Conservation (phyloP, 2,329 filamentous ascomycete species). For the Fusarium acutatum region DNA sequence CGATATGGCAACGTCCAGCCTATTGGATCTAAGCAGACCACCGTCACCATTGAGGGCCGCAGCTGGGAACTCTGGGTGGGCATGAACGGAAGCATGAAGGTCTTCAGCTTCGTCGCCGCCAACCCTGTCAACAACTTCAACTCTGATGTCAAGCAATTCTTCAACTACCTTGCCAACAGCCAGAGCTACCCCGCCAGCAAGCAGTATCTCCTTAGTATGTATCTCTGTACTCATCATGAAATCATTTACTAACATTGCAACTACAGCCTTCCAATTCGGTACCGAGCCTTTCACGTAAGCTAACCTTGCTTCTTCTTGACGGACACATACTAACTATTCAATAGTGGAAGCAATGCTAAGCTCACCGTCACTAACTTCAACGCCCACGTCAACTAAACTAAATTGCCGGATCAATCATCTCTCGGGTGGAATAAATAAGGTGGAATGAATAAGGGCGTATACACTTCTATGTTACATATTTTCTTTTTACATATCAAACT, state of each 20-base stretch:
- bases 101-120: constrained; percentile 9
- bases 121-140: constrained; percentile 9
- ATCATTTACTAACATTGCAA: neutral
- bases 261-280: constrained; percentile 10
- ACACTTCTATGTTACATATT: constrained; percentile 6
- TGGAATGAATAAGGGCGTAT: neutral
- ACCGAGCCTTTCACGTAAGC: constrained; percentile 11
- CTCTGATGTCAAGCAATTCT: constrained; percentile 20
- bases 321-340: neutral
- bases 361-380: constrained; percentile 18
- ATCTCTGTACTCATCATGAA: rapidly evolving
- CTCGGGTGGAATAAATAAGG: no score
- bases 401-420: neutral
- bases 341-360: neutral
- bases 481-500: neutral
- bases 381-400: neutral
- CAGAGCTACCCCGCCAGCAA: constrained; percentile 1
- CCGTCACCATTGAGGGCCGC: constrained; percentile 3
- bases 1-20: constrained; percentile 1
- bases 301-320: rapidly evolving
- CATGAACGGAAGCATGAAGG: constrained; percentile 14
- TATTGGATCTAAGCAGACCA: constrained; percentile 1
- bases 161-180: constrained; percentile 13
- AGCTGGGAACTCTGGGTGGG: constrained; percentile 11
- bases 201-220: constrained; percentile 18